Base-by-base conservation (phyloP, 1,284 basidiomycete genomes). In the Cystobasidiaceae sp. region DNA sequence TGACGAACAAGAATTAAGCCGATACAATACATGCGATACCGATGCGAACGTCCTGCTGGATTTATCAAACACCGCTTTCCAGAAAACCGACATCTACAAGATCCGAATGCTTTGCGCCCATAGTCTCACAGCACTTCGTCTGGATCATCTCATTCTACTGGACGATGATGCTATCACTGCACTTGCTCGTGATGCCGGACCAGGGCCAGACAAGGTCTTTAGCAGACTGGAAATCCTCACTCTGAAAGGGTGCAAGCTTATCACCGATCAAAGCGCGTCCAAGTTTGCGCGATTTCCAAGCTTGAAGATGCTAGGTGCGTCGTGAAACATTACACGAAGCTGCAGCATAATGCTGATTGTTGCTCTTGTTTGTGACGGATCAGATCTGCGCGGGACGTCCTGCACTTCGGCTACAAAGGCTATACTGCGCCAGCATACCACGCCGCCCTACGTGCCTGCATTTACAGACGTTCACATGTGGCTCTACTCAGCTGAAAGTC, bases 341-440 rank as follows among this genome's bases (percentile, higher is more conserved):
- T 13, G 45, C 45, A 48, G 8, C 45, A 8, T 48, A 9, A 17
- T 11, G 8, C 21, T 48, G 25, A 8, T 15, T 28, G 2, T 3
- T 58, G 9, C 30, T n/a, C 11, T 2, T 39, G 15, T n/a, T n/a
- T 23, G 11, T 13, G 21, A 8, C 19, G 3, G 11, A 23, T 17
- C 37, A 64, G 61, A 64, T 48, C 52, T 64, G 27, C 61, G 61
- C 23, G 44, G 30, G 11, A 64, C 61, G 9, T 48, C 43, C 4
- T 64, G 61, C 30, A 50, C 48, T 13, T 30, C 46, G 7, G 51
- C 61, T 9, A 59, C 44, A n/a, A 49, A 50, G 19, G 44, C 33
- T 19, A 56, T 64, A 17, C 32, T 64, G 6, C 61, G 52, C 6
- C 39, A 39, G 33, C 34, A 19, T 13, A 55, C 51, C 13, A 39